phyloP scores from a whole-genome alignment of 768 basidiomycete genomes.

The Collybia sp. region DNA sequence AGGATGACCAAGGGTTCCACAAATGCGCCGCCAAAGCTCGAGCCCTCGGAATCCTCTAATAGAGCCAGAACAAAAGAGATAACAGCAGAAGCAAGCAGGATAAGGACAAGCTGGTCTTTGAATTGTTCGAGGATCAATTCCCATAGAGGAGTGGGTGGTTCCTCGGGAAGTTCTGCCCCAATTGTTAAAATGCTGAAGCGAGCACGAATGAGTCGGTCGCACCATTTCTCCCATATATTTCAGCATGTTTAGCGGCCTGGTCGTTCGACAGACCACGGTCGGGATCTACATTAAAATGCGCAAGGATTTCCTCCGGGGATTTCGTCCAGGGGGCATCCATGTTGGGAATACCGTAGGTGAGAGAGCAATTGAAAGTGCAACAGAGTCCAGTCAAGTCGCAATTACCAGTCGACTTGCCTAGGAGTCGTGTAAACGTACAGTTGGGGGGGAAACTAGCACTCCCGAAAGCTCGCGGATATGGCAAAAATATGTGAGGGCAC shows the following conservation, averaged over 20 bases:
- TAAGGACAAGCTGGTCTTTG: slow-evolving; percentile 97
- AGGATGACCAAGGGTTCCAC: slow-evolving; percentile 95
- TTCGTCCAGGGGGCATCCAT: slow-evolving; percentile 82
- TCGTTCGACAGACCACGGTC: slow-evolving; percentile 57
- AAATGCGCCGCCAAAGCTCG: slow-evolving; percentile 75
- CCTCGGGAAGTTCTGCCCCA: slow-evolving; percentile 81
- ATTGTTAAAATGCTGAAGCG: slow-evolving; percentile 1
- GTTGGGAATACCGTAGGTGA: slow-evolving; percentile 14
- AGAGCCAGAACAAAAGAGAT: slow-evolving; percentile 91
- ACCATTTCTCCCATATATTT: slow-evolving; percentile 88
- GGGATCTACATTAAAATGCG: slow-evolving; percentile 66
- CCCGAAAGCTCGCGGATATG: not conserved
- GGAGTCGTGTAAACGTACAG: not conserved
- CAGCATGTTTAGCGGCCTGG: slow-evolving; percentile 69
- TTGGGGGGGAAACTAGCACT: not conserved
- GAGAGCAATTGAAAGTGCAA: slow-evolving; percentile 10
- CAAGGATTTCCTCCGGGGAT: slow-evolving; percentile 61
- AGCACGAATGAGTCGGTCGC: slow-evolving; percentile 11
- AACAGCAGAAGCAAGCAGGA: slow-evolving; percentile 89
- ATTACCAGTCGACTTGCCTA: slow-evolving; percentile 5
- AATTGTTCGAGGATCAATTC: slow-evolving; percentile 97
- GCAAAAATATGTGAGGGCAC: slow-evolving; percentile 21
- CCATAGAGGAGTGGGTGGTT: slow-evolving; percentile 88
- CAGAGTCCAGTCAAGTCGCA: slow-evolving; percentile 5
- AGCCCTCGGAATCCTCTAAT: slow-evolving; percentile 71